Base-by-base conservation (phyloP, 768 basidiomycete genomes). In the Amanita subjunquillea region DNA sequence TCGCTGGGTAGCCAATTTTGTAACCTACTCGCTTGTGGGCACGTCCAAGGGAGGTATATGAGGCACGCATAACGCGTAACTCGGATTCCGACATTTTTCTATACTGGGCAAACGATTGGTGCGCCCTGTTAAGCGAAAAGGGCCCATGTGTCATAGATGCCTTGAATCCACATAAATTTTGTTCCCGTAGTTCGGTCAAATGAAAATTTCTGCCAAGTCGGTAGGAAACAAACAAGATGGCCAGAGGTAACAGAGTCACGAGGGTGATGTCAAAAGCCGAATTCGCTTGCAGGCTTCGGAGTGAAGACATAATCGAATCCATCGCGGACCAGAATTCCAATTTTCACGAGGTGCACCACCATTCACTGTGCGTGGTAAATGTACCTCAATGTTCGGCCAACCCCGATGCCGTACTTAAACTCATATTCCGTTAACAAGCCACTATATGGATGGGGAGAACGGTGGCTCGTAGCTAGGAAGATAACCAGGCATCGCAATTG, bases 1-100 rank as follows among this genome's bases (percentile, higher is more conserved):
- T 84, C 20, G 62, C 64, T 4, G 75, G 65, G 58, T 84, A 84
- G 1, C 79, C 77, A 40, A 83, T 69, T 17, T 67, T 68, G 60
- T 72, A 72, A 0, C 73, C 78, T 3, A 80, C 59, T 7, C 73
- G 72, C 58, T 73, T 79, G 58, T 78, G 73, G 0, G 61, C 61
- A 4, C 77, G 68, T 15, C 70, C 65, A 30, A 79, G 65, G n/a
- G 67, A 64, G 6, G 58, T 58, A 54, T 79, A 82, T 0, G 76
- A 71, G 0, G 56, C 55, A 29, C 70, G 71, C 67, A 78, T 76
- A 2, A 59, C 58, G 2, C 62, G 46, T 0, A 76, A 60, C 53
- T 81, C 80, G 22, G 56, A 53, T n/a, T 56, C 55, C 5, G 78
- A 70, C 2, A 79, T 63, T 29, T 58, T 57, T 2, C 59, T 62